Evolutionary conservation across 306 rosid species (phyloP).

Genomic region (Notholithocarpus densiflorus): DNA sequence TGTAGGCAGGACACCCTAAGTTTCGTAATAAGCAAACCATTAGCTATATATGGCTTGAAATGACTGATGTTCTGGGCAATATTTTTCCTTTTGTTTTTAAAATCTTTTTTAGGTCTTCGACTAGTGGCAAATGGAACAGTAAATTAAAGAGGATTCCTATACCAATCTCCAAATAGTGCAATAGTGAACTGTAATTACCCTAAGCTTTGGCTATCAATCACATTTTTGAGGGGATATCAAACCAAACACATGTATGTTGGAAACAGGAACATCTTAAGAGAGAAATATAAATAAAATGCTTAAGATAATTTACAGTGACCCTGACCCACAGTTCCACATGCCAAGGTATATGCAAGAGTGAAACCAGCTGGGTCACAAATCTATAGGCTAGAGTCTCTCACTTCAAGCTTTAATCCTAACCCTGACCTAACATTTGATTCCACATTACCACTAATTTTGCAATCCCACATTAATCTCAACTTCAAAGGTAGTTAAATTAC

Average conservation of each 20-base stretch:
- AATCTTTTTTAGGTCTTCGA: neutral
- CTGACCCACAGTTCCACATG: constrained; percentile 87
- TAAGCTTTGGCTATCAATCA: neutral
- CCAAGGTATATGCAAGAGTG: constrained; percentile 97
- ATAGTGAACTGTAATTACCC: neutral
- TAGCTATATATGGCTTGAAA: no score
- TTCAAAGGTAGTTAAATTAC: no score
- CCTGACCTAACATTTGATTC: no score
- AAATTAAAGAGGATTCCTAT: neutral
- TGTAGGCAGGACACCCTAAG: no score
- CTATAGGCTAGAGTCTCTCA: constrained; percentile 88
- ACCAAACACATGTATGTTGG: neutral
- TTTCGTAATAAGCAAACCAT: no score
- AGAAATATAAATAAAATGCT: neutral
- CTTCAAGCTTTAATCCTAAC: constrained; percentile 69
- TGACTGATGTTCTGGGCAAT: no score
- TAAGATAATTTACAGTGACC: constrained; percentile 47
- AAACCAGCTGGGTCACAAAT: constrained; percentile 95
- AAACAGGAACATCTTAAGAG: neutral
- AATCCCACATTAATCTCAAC: no score
- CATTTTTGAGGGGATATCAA: neutral
- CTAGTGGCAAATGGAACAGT: neutral
- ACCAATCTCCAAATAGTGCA: neutral
- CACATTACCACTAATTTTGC: no score
- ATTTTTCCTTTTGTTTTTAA: no score